Percentiles rank a stretch among this genome's conserved stretches.
Conservation (phyloP, 192 early-diverging fungal genomes). For the Podila verticillata region DNA sequence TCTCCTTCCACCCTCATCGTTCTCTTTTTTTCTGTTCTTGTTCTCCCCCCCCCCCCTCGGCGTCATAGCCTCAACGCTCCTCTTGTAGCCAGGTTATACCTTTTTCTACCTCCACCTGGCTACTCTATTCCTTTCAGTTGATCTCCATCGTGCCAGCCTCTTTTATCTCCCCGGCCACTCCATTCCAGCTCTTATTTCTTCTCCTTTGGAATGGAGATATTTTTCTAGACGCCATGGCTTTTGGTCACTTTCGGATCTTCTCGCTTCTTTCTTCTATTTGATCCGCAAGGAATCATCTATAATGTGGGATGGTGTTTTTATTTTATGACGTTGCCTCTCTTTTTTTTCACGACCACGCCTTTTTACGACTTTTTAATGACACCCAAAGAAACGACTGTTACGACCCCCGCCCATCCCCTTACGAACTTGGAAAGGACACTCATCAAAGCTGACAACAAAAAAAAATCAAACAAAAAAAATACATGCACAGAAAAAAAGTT, state of each 20-base stretch:
- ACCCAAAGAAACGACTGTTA: background rate
- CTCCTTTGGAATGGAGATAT: too few species aligned
- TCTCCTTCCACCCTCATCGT: background rate
- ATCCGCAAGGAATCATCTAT: background rate
- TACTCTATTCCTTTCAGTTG: too few species aligned
- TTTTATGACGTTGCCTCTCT: constrained; percentile 3
- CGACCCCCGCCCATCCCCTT: background rate
- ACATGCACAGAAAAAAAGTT: background rate
- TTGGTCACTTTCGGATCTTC: too few species aligned
- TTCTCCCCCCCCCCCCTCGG: background rate
- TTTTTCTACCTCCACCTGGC: too few species aligned
- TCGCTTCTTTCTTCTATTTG: too few species aligned
- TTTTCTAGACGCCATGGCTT: too few species aligned
- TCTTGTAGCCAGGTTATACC: background rate
- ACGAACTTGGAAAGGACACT: background rate
- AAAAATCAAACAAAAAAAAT: too few species aligned
- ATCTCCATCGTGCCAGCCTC: too few species aligned
- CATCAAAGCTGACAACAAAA: too few species aligned
- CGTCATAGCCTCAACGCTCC: background rate
- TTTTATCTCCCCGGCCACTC: too few species aligned
- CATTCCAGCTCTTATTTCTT: too few species aligned
- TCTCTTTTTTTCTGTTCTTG: background rate
- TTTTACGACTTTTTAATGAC: constrained; percentile 5
- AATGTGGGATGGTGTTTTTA: background rate
- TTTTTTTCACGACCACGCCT: too few species aligned